Evolutionary conservation across 306 rosid genomes (phyloP), one percentile per base, ranked within the genome.

Genomic region (Geum urbanum): DNA sequence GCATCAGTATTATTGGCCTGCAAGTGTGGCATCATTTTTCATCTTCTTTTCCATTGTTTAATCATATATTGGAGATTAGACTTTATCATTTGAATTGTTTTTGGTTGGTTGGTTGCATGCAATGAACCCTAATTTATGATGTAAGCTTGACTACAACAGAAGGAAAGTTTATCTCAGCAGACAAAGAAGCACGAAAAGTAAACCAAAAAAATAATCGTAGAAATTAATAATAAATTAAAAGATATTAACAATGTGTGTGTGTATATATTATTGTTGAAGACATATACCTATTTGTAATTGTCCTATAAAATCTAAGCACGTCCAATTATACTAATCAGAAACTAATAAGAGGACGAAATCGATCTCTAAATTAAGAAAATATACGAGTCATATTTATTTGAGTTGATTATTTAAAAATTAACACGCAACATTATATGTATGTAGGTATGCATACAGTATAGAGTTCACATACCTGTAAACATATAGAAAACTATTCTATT

Each of bases 1-100:
- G 41, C 27, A 24, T 19, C 18, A 52, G 50, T 55, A 73, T 67
- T 76, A 67, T 75, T 69, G 58, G 76, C 72, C 80, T 73, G 83
- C 69, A 73, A 56, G 78, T 69, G 76, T 70, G 63, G 71, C 58
- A 51, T 72, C 58, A 63, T 14, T 77, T 61, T 71, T 41, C 79
- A 64, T 45, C 18, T 52, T 48, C 75, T 55, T 59, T 19, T 58
- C 57, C 57, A 51, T 58, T 60, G 15, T 76, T 67, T 70, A 70
- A 70, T 70, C 20, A 10, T 51, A 10, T 51, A 50, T 69, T 45
- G 72, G 14, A 69, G 54, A 69, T 54, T 40, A 2, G 18, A 19
- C 39, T 43, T 68, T 41, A 9, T 41, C 9, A 41, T 15, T 62
- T 1, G 7, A 4, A 15, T 4, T n/a, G 1, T 41, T 9, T 62